Base-by-base conservation (phyloP, 805 yeast genomes). In the Lipomyces kockii region DNA sequence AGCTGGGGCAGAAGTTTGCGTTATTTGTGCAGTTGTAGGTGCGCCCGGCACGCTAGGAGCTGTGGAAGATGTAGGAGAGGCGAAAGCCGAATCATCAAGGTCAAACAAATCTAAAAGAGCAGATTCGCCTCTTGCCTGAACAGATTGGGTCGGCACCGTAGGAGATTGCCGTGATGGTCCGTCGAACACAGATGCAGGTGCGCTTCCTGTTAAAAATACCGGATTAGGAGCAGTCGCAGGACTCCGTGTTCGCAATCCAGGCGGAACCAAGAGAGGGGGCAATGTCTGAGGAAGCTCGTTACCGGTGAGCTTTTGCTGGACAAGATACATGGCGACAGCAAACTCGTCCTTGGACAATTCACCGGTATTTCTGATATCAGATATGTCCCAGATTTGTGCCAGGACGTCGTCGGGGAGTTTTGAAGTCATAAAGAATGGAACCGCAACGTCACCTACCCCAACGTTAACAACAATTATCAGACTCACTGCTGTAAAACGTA, bases 351-450 rank as follows among this genome's bases (percentile, higher is more conserved):
- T 86, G 60, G 91, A 84, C 75, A 95, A 92, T 54, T 84, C 84
- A 32, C 97, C 98, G 56, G 90, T 86, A 78, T 92, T 92, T 72
- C 91, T 89, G 69, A 92, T 84, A 77, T 95, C 98, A 9, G 98
- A 87, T 72, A 95, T 83, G 79, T 95, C 99, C 99, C 99, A 95
- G 55, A 94, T 87, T 29, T 86, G 80, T 1, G 98, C 99, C 70
- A 95, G 83, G 25, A 86, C 87, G 61, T 91, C 93, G 74, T 93
- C 97, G 61, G 88, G 84, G 67, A 95, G 84, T 69, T 91, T 90
- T 2, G 98, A 94, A 9, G 95, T 89, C 83, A 91, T 87, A 73
- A 95, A 85, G 76, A 93, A 92, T 7, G 89, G 88, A 6, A 97
- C 99, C 57, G 95, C 92, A 71, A 91, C 91, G 67, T 83, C 86